These are phyloP conservation scores for Rosa chinensis DNA, from an alignment of 306 rosid genomes.

Conservation along the genomic window DNA sequence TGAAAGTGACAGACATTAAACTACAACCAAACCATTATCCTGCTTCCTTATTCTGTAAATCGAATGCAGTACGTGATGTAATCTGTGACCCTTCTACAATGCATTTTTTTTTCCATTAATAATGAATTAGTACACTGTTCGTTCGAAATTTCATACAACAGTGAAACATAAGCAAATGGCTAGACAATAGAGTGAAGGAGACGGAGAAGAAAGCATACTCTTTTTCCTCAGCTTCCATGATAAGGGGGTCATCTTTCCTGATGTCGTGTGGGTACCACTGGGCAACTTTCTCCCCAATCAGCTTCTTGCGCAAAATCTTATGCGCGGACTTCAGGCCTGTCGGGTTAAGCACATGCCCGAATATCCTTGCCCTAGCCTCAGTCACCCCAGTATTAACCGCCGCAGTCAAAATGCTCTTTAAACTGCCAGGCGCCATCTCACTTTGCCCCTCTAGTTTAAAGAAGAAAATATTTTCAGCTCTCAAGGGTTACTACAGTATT, in stretches of 20 bases:
- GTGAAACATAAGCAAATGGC: constrained; percentile 9
- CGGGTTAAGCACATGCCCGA: constrained; percentile 76
- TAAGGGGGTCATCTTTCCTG: constrained; percentile 66
- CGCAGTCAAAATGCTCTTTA: constrained; percentile 51
- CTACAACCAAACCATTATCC: background rate
- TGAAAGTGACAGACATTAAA: background rate
- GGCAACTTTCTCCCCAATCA: constrained; percentile 77
- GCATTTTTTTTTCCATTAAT: background rate
- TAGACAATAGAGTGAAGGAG: background rate
- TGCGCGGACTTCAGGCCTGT: constrained; percentile 65
- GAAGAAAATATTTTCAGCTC: constrained; percentile 10
- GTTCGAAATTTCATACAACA: background rate
- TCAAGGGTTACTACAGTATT: background rate
- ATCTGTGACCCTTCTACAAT: background rate
- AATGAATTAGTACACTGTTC: background rate
- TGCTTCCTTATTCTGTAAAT: background rate
- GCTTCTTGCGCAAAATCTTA: constrained; percentile 77
- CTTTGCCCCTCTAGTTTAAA: constrained; percentile 18
- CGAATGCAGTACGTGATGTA: background rate
- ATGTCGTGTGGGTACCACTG: constrained; percentile 88
- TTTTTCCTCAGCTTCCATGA: constrained; percentile 73
- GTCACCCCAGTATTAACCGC: constrained; percentile 55
- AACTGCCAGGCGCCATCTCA: constrained; percentile 58
- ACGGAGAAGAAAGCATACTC: constrained; percentile 49
- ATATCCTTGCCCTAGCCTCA: constrained; percentile 76